Conservation (phyloP, 352 stramenopile genomes). For the Aphanomyces invadans region DNA sequence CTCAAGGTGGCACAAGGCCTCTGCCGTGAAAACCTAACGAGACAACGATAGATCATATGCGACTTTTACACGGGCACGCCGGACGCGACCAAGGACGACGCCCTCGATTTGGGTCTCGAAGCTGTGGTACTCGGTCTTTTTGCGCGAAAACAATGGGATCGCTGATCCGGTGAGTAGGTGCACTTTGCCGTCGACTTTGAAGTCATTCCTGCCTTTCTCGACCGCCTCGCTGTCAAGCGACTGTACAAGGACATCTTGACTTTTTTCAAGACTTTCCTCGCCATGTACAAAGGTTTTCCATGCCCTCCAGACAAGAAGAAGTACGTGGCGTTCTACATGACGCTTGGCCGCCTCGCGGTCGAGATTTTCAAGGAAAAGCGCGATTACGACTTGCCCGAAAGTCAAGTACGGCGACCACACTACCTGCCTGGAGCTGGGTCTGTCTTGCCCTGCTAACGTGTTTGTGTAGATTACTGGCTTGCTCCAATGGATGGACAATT, state of each 20-base stretch:
- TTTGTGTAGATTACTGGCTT: constrained; percentile 39
- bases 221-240: constrained; percentile 63
- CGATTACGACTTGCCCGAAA: constrained; percentile 63
- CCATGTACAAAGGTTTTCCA: constrained; percentile 45
- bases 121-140: background rate
- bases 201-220: constrained; percentile 71
- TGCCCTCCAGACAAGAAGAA: constrained; percentile 54
- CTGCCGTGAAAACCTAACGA: too few species aligned
- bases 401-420: constrained; percentile 28
- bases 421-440: background rate
- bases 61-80: constrained; percentile 65
- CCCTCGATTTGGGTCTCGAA: constrained; percentile 34
- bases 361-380: constrained; percentile 53
- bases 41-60: constrained; percentile 44
- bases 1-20: too few species aligned
- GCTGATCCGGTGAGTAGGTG: constrained; percentile 51
- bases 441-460: background rate
- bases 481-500: constrained; percentile 76
- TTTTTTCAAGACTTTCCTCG: constrained; percentile 55
- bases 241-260: constrained; percentile 52
- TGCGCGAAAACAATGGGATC: too few species aligned
- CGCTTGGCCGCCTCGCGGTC: constrained; percentile 55
- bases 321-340: constrained; percentile 59
- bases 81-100: constrained; percentile 33
- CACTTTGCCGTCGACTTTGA: constrained; percentile 76